Evolutionary conservation across 2,329 filamentous ascomycete species (phyloP).

Genomic region (Camillea tinctor): DNA sequence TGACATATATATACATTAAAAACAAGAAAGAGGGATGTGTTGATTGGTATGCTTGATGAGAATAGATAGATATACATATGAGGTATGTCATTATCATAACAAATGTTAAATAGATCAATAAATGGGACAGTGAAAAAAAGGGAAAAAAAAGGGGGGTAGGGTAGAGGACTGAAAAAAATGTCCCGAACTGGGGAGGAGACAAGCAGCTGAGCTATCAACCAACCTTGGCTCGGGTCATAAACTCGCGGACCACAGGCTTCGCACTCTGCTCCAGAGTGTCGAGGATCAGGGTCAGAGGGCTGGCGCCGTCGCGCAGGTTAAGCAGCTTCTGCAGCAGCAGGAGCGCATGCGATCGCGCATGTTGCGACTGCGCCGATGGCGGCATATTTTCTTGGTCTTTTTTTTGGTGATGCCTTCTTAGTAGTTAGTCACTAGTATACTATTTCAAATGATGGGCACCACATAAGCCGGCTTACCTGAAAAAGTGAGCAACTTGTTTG

Average conservation of each 20-base stretch:
- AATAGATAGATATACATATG: not conserved
- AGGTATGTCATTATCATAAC: no score
- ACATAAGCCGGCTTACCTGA: no score
- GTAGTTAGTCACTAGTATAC: no score
- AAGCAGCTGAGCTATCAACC: no score
- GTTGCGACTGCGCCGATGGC: constrained; percentile 60
- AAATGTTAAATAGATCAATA: no score
- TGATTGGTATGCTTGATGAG: not conserved
- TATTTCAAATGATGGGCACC: no score
- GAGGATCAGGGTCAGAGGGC: constrained; percentile 81
- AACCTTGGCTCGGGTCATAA: constrained; percentile 73
- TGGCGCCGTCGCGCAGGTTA: constrained; percentile 73
- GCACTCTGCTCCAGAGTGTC: constrained; percentile 84
- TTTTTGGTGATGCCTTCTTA: not conserved
- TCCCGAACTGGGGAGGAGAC: no score
- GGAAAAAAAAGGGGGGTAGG: no score
- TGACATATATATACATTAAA: not conserved
- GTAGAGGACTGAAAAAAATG: not conserved
- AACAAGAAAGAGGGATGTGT: not conserved
- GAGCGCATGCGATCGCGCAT: constrained; percentile 80
- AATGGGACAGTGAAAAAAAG: no score
- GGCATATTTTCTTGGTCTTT: no score
- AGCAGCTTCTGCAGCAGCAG: constrained; percentile 81
- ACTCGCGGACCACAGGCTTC: constrained; percentile 67
- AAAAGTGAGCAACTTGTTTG: no score